These are phyloP conservation scores for Coniochaeta ligniaria DNA, from an alignment of 2,329 filamentous ascomycete genomes.

Conservation along the genomic window DNA sequence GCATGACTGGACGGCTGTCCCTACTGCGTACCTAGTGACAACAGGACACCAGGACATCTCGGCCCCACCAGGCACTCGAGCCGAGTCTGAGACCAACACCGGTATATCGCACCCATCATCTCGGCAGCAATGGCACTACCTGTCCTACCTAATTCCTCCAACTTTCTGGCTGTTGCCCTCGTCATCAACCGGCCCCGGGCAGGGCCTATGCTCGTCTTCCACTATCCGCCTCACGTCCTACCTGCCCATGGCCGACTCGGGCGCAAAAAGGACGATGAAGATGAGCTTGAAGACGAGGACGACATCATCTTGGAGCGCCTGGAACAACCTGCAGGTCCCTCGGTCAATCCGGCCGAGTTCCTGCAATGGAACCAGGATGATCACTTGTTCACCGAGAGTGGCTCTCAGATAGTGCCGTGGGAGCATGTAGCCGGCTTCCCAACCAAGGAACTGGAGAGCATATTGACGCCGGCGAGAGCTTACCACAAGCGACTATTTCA, in stretches of 20 bases:
- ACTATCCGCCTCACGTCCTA: constrained; percentile 64
- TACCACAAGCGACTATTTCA: constrained; percentile 82
- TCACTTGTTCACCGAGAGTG: constrained; percentile 47
- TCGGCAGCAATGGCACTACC: constrained; percentile 35
- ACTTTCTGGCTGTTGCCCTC: constrained; percentile 64
- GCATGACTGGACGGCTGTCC: background rate
- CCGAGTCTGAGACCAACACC: background rate
- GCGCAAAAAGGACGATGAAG: constrained; percentile 22
- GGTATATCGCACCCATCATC: background rate
- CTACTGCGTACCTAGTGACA: background rate
- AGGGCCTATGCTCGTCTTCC: constrained; percentile 77
- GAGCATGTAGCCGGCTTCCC: constrained; percentile 68
- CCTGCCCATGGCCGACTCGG: constrained; percentile 29
- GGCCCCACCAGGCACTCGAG: background rate
- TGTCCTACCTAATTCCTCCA: constrained; percentile 42
- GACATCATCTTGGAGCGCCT: constrained; percentile 43
- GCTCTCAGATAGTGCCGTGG: constrained; percentile 57
- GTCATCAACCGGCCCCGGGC: constrained; percentile 69
- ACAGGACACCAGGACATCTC: background rate
- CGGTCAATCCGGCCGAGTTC: constrained; percentile 28
- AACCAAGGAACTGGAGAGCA: constrained; percentile 70
- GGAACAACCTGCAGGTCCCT: constrained; percentile 26
- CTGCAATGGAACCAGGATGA: constrained; percentile 44
- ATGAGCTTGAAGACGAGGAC: constrained; percentile 39
- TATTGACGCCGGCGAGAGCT: constrained; percentile 67